Conservation (phyloP, 2,329 filamentous ascomycete genomes). For the Xylaria sp. region DNA sequence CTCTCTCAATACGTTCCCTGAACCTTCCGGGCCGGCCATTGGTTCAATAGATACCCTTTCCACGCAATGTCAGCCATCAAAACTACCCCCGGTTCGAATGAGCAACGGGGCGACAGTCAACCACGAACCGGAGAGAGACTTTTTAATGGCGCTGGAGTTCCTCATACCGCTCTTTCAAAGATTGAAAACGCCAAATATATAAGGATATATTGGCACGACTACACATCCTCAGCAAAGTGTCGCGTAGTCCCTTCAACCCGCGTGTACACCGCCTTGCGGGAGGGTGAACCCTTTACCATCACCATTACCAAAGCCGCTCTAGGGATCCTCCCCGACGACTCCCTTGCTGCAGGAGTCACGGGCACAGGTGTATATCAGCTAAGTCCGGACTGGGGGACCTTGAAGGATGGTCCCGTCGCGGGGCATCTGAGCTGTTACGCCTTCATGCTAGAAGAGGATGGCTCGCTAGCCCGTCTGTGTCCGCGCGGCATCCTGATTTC, state of each 20-base stretch:
- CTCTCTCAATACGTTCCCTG: neutral
- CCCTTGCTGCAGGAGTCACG: constrained; percentile 62
- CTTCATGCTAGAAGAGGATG: constrained; percentile 70
- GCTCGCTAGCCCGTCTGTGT: constrained; percentile 65
- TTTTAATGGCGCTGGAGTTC: neutral
- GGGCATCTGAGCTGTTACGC: constrained; percentile 74
- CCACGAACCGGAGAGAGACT: neutral
- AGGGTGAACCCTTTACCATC: constrained; percentile 60
- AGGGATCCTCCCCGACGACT: constrained; percentile 76
- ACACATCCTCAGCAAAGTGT: constrained; percentile 74
- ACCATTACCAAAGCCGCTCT: constrained; percentile 73
- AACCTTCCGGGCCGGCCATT: neutral
- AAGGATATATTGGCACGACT: constrained; percentile 81
- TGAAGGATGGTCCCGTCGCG: constrained; percentile 68
- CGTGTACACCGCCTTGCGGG: constrained; percentile 60
- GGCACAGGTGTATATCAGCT: constrained; percentile 74
- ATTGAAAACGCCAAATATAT: constrained; percentile 66
- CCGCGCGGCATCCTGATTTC: constrained; percentile 72
- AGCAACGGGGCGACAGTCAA: neutral
- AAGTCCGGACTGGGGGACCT: constrained; percentile 71
- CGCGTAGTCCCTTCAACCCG: constrained; percentile 74
- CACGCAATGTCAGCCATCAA: neutral
- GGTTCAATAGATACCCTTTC: neutral
- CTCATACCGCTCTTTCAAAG: neutral
- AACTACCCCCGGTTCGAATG: neutral